Evolutionary conservation across 106 monocot genomes (phyloP).

Genomic region (Acorus calamus): DNA sequence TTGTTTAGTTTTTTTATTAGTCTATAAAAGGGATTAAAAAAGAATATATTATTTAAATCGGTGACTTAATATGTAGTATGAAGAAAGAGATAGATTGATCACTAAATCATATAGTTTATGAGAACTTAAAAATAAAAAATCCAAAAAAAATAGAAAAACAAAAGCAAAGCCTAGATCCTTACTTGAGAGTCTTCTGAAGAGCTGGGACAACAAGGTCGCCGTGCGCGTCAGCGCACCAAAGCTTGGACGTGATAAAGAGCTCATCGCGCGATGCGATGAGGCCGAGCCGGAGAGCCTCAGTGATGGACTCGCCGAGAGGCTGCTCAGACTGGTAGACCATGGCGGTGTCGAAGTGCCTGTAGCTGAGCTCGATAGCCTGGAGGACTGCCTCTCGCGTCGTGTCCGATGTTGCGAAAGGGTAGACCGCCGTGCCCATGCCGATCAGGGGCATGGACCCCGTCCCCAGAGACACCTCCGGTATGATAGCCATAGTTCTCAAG

Average conservation of each 20-base stretch:
- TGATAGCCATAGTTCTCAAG: neutral
- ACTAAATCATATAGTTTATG: neutral
- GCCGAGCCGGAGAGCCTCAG: slow-evolving; percentile 10
- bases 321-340: slow-evolving; percentile 23
- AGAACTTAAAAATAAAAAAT: neutral
- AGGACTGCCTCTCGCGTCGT: slow-evolving; percentile 7
- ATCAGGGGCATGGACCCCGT: slow-evolving; percentile 12
- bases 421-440: slow-evolving; percentile 32
- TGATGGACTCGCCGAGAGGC: slow-evolving; percentile 17
- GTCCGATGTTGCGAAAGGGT: slow-evolving; percentile 13
- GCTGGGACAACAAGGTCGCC: slow-evolving; percentile 18
- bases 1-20: too few relatives aligned
- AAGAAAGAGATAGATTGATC: neutral
- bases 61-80: too few relatives aligned
- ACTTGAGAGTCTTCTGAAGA: slow-evolving; percentile 17
- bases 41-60: too few relatives aligned
- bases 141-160: too few relatives aligned
- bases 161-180: neutral
- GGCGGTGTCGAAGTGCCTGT: slow-evolving; percentile 47
- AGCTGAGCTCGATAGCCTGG: slow-evolving; percentile 25
- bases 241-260: slow-evolving; percentile 32
- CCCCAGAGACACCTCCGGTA: slow-evolving; percentile 6
- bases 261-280: slow-evolving; percentile 15
- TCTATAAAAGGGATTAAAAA: too few relatives aligned
- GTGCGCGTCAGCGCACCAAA: slow-evolving; percentile 8